These are phyloP conservation scores for Coelastrella sp. DNA, from an alignment of 139 green algal species.

Conservation along the genomic window DNA sequence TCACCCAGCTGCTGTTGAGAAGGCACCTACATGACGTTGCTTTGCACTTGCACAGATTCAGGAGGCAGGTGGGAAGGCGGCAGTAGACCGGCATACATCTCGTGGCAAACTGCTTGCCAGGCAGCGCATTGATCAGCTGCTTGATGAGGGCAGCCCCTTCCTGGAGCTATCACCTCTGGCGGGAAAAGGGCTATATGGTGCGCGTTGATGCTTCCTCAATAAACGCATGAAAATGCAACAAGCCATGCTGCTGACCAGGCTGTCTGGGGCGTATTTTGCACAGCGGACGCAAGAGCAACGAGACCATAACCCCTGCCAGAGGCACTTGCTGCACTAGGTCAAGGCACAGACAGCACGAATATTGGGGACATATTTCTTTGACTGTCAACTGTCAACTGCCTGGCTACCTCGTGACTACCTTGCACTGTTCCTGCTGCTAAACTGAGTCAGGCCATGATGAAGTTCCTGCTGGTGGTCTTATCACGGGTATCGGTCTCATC, in stretches of 20 bases:
- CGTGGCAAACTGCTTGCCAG: constrained; percentile 67
- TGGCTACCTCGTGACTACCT: neutral
- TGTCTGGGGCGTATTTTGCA: constrained; percentile 74
- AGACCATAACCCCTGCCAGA: neutral
- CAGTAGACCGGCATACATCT: constrained; percentile 69
- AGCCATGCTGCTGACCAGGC: constrained; percentile 74
- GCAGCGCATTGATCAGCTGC: constrained; percentile 53
- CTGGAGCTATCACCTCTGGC: constrained; percentile 89
- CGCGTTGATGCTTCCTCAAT: constrained; percentile 63
- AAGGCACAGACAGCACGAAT: too few species aligned
- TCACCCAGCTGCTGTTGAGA: neutral
- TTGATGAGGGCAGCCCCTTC: constrained; percentile 88
- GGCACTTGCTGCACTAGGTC: too few species aligned
- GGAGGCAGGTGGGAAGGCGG: constrained; percentile 61
- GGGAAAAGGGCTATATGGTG: constrained; percentile 84
- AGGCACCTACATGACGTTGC: neutral
- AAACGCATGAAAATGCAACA: constrained; percentile 78
- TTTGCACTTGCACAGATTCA: neutral
- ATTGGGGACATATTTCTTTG: too few species aligned
- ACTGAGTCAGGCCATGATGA: constrained; percentile 67
- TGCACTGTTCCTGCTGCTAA: neutral
- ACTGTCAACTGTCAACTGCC: too few species aligned
- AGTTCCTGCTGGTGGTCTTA: constrained; percentile 87
- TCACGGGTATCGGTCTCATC: constrained; percentile 91
- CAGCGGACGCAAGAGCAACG: neutral